Evolutionary conservation across 2,329 filamentous ascomycete genomes (phyloP), one percentile per base, ranked within the genome.

Genomic region (Cadophora sp.): DNA sequence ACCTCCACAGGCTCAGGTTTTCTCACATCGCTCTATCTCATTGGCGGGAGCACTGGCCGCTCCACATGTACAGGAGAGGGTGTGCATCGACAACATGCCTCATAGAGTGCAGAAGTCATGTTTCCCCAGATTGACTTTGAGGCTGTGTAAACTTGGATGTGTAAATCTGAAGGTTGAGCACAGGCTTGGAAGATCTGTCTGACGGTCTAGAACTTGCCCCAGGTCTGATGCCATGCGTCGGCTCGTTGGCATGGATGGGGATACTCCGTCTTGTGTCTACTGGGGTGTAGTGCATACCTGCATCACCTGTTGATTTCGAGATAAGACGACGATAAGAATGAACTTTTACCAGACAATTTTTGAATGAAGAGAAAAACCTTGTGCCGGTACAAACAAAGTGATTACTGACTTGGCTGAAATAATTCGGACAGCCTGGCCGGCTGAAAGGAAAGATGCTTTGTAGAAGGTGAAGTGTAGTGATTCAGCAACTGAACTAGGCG

Each of bases 221-320:
- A 31, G 26, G 14, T 19, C 27, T 55, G 14, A 55, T 55, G 27
- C 24, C 51, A n/a, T 31, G 51, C 27, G n/a, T 55, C 31, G 51
- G 24, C 27, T 31, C 11, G 48, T 1, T 55, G 51, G 27, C 8
- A 16, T 19, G 14, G 51, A 27, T 55, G 27, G 51, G 51, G 51
- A 55, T 55, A 55, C 27, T 55, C 26, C 26, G 51, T 29, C 16
- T 16, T 31, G 51, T n/a, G n/a, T 27, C 24, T 55, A 27, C 16
- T 55, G 26, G 51, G 51, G 51, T 11, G 26, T 55, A 3, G 24
- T 53, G 50, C 24, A 14, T 29, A n/a, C 16, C 51, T 31, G 16
- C 51, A 55, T 55, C 16, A 31, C 51, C 51, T 55, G 27, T 29
- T 19, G 51, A 55, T 29, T 55, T 16, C n/a, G 26, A 55, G 51